Evolutionary conservation across 1,284 basidiomycete genomes (phyloP), one percentile per base, ranked within the genome.

Genomic region (Earliella scabrosa): DNA sequence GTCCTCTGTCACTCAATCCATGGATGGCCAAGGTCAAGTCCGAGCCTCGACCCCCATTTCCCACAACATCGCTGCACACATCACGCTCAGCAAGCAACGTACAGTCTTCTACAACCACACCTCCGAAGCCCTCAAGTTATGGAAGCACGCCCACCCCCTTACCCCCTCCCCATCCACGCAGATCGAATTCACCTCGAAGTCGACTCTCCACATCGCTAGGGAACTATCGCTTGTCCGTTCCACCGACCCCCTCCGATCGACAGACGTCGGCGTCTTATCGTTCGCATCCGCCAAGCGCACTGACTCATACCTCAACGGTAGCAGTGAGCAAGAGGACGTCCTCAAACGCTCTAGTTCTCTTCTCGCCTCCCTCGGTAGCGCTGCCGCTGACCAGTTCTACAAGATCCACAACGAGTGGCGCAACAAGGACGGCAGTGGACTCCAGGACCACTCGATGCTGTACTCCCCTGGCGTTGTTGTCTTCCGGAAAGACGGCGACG

Each of bases 361-460:
- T 38, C 69, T 80, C 23, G 73, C 76, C 23, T 75, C 73, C 54
- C 73, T 82, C 26, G 71, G 63, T 38, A 67, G 74, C 9, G 61
- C 73, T n/a, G 64, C 66, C 7, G 79, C 73, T 27, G 66, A 69
- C 45, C 66, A 71, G 16, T 83, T 82, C 58, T 82, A 81, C 66
- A 65, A 66, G 27, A 71, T 74, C 51, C 79, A 82, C 59, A 66
- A 63, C 50, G 72, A 68, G 18, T 72, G 71, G 56, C 56, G 68
- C 18, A 64, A 50, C 4, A 64, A 69, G 16, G 75, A 76, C 26
- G 71, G 75, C 36, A 73, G 72, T 21, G 75, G 75, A 31, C 65
- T 80, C 24, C 73, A 78, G 45, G 75, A 80, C 45, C 76, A 81
- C 57, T 75, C 80, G 16, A 76, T 83, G 71, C 71, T 82, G 21